Base-by-base conservation (phyloP, 2,329 filamentous ascomycete genomes). In the Corinectria fuckeliana region DNA sequence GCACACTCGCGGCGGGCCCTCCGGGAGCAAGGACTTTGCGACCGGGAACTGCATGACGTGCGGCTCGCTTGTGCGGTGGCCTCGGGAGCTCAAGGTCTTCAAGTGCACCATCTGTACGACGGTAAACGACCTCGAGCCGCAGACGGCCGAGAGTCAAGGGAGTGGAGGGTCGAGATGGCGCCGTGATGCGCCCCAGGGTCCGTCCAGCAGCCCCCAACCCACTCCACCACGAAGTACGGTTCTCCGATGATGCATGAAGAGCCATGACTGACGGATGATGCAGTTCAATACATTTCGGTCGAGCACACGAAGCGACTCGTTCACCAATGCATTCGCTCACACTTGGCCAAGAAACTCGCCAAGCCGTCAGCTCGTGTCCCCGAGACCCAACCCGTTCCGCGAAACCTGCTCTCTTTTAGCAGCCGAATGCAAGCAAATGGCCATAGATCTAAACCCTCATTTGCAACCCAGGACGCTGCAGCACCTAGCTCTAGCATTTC, bases 41-140 rank as follows among this genome's bases (percentile, higher is more conserved):
- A 88, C 86, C 28, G 90, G 91, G 20, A 88, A 86, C 68, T 97
- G 93, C 74, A 93, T 94, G 85, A 93, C 92, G 30, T 97, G 93
- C 75, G 91, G 89, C 69, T 90, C 90, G 54, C 85, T 88, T 56
- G 89, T 96, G 64, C 85, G 90, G 56, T 96, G 92, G 89, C 92
- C 92, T 2, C 85, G 83, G 62, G 85, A 89, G 52, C 77, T 93
- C 61, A 85, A 85, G 32, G 85, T 89, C 34, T 96, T 95, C 75
- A 85, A 92, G 67, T 97, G 93, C 75, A 90, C 91, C 39, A 89
- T 91, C 54, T 97, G 93, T 74, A 79, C 91, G 69, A 95, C 91
- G 16, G 88, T 97, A 72, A 96, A 96, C 72, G 92, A 96, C 72
- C 75, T 96, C 51, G 72, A 72, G 28, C 70, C 73, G 11, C 58